These are phyloP conservation scores for Vaucheria bursata DNA, from an alignment of 352 stramenopile species.

Conservation along the genomic window DNA sequence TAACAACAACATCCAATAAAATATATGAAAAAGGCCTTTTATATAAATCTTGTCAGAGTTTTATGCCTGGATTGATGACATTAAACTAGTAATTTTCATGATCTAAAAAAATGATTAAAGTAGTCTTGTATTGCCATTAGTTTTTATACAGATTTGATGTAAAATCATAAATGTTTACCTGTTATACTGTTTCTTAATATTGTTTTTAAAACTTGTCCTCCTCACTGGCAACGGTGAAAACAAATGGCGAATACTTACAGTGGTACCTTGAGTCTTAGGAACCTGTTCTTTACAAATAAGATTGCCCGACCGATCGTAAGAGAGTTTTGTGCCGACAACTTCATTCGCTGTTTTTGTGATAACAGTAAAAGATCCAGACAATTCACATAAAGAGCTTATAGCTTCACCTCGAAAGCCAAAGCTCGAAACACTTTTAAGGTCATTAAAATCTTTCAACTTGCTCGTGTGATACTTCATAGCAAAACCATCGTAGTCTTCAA, in stretches of 20 bases:
- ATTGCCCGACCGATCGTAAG: conserved; percentile 60
- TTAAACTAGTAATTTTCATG: no score
- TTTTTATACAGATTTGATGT: no score
- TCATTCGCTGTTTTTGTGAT: conserved; percentile 67
- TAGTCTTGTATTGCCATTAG: no score
- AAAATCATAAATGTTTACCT: not conserved
- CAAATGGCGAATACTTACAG: conserved; percentile 76
- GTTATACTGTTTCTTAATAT: conserved; percentile 74
- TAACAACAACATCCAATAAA: no score
- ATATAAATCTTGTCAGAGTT: no score
- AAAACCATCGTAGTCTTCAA: conserved; percentile 63
- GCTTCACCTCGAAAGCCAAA: conserved; percentile 92
- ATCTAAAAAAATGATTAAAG: no score
- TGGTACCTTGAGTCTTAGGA: conserved; percentile 64
- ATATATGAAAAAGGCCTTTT: no score
- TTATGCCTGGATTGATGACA: no score
- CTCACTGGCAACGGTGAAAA: conserved; percentile 85
- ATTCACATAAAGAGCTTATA: conserved; percentile 83
- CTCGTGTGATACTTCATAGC: conserved; percentile 84
- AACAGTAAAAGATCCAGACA: conserved; percentile 70
- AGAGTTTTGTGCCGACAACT: conserved; percentile 65
- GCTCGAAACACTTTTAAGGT: conserved; percentile 64
- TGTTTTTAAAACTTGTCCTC: conserved; percentile 72
- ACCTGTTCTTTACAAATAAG: conserved; percentile 34
- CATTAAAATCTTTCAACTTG: conserved; percentile 87